These are phyloP conservation scores for Fusarium newnesense DNA, from an alignment of 2,329 filamentous ascomycete genomes.

Conservation along the genomic window DNA sequence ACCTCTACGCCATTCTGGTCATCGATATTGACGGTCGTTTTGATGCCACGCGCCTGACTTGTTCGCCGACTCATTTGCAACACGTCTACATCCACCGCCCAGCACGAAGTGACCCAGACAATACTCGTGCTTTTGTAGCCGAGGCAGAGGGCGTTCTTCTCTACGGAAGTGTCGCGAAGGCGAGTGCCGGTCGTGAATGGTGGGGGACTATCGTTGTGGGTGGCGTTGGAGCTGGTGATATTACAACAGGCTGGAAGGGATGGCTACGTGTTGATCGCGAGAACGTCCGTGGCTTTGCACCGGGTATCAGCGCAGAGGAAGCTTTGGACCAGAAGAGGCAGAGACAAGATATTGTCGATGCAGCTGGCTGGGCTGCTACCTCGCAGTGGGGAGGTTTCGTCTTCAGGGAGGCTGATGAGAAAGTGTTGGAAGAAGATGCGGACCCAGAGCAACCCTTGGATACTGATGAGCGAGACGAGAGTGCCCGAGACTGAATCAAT, in stretches of 20 bases:
- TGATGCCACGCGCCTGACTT: slow-evolving; percentile 60
- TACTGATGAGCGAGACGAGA: not conserved
- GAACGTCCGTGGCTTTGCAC: slow-evolving; percentile 52
- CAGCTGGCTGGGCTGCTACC: slow-evolving; percentile 57
- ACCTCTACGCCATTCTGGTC: slow-evolving; percentile 61
- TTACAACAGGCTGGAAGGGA: slow-evolving; percentile 54
- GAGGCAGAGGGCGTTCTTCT: slow-evolving; percentile 60
- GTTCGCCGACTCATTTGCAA: slow-evolving; percentile 51
- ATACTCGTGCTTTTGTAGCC: slow-evolving; percentile 51
- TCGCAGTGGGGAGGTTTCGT: slow-evolving; percentile 62
- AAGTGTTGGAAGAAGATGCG: not conserved
- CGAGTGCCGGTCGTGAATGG: slow-evolving; percentile 60
- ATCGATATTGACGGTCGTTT: slow-evolving; percentile 67
- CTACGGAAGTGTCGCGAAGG: slow-evolving; percentile 55
- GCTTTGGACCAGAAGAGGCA: slow-evolving; percentile 54
- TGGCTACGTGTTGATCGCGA: slow-evolving; percentile 64
- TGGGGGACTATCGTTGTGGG: slow-evolving; percentile 69
- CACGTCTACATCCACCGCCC: slow-evolving; percentile 64
- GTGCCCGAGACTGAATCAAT: not conserved
- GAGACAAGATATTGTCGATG: slow-evolving; percentile 54
- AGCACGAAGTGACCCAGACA: slow-evolving; percentile 42
- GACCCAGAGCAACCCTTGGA: not conserved
- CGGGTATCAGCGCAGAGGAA: slow-evolving; percentile 56
- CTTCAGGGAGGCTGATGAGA: slow-evolving; percentile 47
- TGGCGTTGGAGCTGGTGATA: slow-evolving; percentile 49